A percentile compares a stretch with the other conserved stretches of the same genome.
phyloP scores from a whole-genome alignment of 2,329 filamentous ascomycete species.

The Colletotrichum phormii region DNA sequence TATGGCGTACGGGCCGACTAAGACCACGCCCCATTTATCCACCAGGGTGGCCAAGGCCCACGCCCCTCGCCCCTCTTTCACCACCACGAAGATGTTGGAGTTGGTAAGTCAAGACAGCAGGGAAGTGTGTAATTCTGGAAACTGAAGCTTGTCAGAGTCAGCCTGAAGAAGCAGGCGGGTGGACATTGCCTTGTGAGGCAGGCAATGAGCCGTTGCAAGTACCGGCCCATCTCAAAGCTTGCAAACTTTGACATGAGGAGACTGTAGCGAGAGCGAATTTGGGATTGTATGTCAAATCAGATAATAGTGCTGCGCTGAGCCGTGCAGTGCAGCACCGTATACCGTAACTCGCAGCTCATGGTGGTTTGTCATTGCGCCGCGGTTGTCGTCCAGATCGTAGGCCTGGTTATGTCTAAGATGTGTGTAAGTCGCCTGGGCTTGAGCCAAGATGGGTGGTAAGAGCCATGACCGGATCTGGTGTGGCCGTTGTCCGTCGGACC shows the following conservation, averaged over 20 bases:
- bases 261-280: slow-evolving; percentile 7
- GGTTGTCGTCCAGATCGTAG: neutral
- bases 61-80: neutral
- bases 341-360: slow-evolving; percentile 11
- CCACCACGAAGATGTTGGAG: neutral
- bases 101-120: neutral
- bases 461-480: neutral
- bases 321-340: slow-evolving; percentile 9
- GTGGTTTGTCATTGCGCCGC: neutral
- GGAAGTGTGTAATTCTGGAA: neutral
- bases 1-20: slow-evolving; percentile 6
- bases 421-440: neutral
- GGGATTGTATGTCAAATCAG: slow-evolving; percentile 10
- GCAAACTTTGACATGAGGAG: neutral
- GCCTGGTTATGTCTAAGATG: slow-evolving; percentile 1
- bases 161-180: neutral
- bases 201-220: slow-evolving; percentile 15
- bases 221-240: slow-evolving; percentile 1
- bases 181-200: neutral
- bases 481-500: slow-evolving; percentile 24
- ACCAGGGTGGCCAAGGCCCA: neutral
- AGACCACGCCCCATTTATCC: slow-evolving; percentile 5
- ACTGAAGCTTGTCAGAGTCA: neutral
- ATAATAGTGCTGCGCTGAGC: neutral
- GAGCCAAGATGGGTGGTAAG: neutral